These are phyloP conservation scores for Takakia lepidozioides DNA, from an alignment of 225 moss, liverwort and hornwort genomes.

Conservation along the genomic window DNA sequence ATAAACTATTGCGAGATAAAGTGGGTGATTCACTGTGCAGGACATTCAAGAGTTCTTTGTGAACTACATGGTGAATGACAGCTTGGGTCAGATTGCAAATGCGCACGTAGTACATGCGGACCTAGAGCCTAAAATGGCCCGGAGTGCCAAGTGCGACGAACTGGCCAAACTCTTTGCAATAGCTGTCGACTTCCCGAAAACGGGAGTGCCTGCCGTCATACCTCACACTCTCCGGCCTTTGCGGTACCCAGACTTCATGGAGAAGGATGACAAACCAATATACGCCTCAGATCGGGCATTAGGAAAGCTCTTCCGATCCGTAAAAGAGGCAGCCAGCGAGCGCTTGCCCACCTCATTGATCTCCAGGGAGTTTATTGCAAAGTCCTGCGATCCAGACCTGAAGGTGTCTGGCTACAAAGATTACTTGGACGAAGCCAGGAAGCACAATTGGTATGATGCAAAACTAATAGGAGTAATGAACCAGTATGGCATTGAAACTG, in stretches of 20 bases:
- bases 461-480: slow-evolving; percentile 79
- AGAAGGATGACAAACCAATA: slow-evolving; percentile 50
- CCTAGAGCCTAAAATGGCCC: slow-evolving; percentile 41
- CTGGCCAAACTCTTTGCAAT: slow-evolving; percentile 57
- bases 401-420: slow-evolving; percentile 38
- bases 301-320: slow-evolving; percentile 60
- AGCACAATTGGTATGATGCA: slow-evolving; percentile 38
- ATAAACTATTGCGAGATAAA: too few relatives aligned
- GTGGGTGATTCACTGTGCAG: too few relatives aligned
- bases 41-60: slow-evolving; percentile 76
- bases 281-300: slow-evolving; percentile 47
- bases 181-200: slow-evolving; percentile 83
- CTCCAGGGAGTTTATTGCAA: slow-evolving; percentile 21
- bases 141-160: slow-evolving; percentile 50
- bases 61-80: slow-evolving; percentile 61
- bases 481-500: slow-evolving; percentile 70
- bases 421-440: slow-evolving; percentile 35
- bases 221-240: slow-evolving; percentile 22
- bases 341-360: slow-evolving; percentile 9
- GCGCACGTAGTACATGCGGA: slow-evolving; percentile 78
- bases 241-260: slow-evolving; percentile 83
- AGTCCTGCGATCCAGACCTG: slow-evolving; percentile 26
- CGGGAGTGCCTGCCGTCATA: slow-evolving; percentile 63
- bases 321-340: slow-evolving; percentile 28
- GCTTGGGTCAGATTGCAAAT: slow-evolving; percentile 71